A percentile compares a stretch with the other conserved stretches of the same genome.
These are phyloP conservation scores for Graphium sp. DNA, from an alignment of 2,329 filamentous ascomycete genomes.

Conservation along the genomic window DNA sequence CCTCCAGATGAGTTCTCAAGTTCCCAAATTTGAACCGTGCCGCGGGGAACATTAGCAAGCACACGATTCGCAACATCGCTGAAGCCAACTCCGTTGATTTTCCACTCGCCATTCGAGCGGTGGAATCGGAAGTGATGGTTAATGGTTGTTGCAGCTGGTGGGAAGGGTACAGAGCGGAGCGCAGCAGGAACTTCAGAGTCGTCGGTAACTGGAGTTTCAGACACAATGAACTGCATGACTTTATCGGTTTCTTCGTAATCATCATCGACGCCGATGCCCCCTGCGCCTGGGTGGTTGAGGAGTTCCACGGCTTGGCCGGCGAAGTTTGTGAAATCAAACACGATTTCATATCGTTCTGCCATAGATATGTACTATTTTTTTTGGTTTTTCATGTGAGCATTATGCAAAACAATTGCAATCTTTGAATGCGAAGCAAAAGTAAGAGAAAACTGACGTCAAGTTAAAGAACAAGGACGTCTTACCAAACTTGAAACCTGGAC, in stretches of 20 bases:
- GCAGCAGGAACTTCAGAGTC: slow-evolving; percentile 14
- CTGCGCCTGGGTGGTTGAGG: slow-evolving; percentile 10
- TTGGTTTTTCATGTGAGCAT: no score
- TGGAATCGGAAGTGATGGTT: slow-evolving; percentile 28
- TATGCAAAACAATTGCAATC: no score
- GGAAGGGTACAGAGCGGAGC: slow-evolving; percentile 20
- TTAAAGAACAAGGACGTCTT: no score
- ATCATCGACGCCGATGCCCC: slow-evolving; percentile 20
- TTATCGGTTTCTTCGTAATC: slow-evolving; percentile 34
- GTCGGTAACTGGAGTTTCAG: slow-evolving; percentile 13
- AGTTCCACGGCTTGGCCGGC: slow-evolving; percentile 28
- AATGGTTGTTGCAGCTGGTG: slow-evolving; percentile 14
- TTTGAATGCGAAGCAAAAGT: neutral
- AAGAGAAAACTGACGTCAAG: neutral
- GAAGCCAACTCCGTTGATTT: slow-evolving; percentile 32
- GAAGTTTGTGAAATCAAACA: slow-evolving; percentile 34
- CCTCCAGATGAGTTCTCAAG: slow-evolving; percentile 29
- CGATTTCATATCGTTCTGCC: slow-evolving; percentile 40
- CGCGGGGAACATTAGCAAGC: slow-evolving; percentile 26
- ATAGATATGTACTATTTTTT: slow-evolving; percentile 25
- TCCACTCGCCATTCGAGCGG: slow-evolving; percentile 24
- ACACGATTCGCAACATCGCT: slow-evolving; percentile 27
- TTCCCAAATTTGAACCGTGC: slow-evolving; percentile 29
- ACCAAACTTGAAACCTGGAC: slow-evolving; percentile 20
- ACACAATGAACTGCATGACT: slow-evolving; percentile 34